Percentiles rank a stretch among this genome's conserved stretches.
Conservation (phyloP, 495 filamentous ascomycete species). For the Pyrenula aspistea region DNA sequence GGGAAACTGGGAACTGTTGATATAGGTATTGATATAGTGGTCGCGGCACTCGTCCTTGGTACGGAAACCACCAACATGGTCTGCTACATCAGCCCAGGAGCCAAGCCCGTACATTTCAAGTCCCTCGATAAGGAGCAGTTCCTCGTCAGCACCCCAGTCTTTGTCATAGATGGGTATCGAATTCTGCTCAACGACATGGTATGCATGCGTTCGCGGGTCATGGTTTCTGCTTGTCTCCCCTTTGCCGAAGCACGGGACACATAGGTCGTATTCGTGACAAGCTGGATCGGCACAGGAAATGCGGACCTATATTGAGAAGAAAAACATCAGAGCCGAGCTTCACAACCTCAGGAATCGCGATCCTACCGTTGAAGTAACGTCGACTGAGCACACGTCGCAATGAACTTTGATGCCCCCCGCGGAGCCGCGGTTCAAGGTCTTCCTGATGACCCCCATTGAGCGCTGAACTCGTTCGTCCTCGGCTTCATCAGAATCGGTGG, state of each 20-base stretch:
- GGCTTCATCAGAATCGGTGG: constrained; percentile 20
- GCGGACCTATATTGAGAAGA: constrained; percentile 57
- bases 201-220: constrained; percentile 72
- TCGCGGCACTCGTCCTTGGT: constrained; percentile 89
- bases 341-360: not conserved
- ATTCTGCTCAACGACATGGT: constrained; percentile 93
- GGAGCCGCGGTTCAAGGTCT: constrained; percentile 83
- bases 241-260: constrained; percentile 84
- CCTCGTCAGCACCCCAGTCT: constrained; percentile 97
- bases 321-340: not conserved
- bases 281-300: constrained; percentile 75
- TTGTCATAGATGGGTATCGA: constrained; percentile 89
- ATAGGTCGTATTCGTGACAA: constrained; percentile 93
- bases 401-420: constrained; percentile 92
- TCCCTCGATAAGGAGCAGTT: constrained; percentile 82
- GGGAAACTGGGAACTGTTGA: constrained; percentile 73
- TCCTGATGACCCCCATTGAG: constrained; percentile 87
- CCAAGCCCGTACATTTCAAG: constrained; percentile 96
- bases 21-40: constrained; percentile 81
- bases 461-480: constrained; percentile 30
- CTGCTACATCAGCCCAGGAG: constrained; percentile 95
- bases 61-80: constrained; percentile 92
- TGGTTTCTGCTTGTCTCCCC: constrained; percentile 68
- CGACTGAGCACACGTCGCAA: constrained; percentile 88
- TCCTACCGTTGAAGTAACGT: constrained; percentile 89